Base-by-base conservation (phyloP, 257 asterid genomes). In the Euphrasia confusa region DNA sequence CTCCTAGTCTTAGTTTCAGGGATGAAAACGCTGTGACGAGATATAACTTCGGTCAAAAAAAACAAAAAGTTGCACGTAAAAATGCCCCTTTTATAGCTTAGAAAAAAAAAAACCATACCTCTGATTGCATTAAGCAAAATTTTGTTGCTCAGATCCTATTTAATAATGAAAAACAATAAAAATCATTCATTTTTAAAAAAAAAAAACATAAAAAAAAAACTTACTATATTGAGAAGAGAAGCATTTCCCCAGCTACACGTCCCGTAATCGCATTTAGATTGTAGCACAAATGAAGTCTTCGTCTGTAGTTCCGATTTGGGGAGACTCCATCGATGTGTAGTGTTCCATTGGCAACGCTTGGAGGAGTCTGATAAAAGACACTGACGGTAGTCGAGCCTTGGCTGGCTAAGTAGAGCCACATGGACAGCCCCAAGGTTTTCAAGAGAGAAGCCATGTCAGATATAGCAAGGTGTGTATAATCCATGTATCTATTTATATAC, bases 1-100 rank as follows among this genome's bases (percentile, higher is more conserved):
- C 98, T 48, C 96, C 98, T n/a, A 91, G 78, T 72, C 98, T 79
- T 56, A 91, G 68, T 71, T 79, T 88, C 47, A 91, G 68, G 3
- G 95, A 94, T 32, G 95, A 78, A 73, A 91, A 86, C 1, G 95
- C 98, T 88, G 95, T 77, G 81, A 45, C 17, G 8, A 61, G 28
- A 63, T 2, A 33, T 11, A 24, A 44, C 1, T 45, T 58, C 55
- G 58, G 76, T 71, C 27, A 17, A 15, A 14, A 68, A 54, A 5
- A 39, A 14, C n/a, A n/a, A n/a, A n/a, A n/a, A n/a, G n/a, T n/a
- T 11, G 32, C 11, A 52, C 18, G 30, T 0, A 32, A 26, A 10
- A 24, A 55, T 13, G 13, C 10, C 1, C 3, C 0, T 2, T 21
- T 59, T 42, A 11, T 7, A 61, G 67, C 40, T 66, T 9, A 44